These are phyloP conservation scores for Gryganskiella cystojenkinii DNA, from an alignment of 192 early-diverging fungal species.

Conservation along the genomic window DNA sequence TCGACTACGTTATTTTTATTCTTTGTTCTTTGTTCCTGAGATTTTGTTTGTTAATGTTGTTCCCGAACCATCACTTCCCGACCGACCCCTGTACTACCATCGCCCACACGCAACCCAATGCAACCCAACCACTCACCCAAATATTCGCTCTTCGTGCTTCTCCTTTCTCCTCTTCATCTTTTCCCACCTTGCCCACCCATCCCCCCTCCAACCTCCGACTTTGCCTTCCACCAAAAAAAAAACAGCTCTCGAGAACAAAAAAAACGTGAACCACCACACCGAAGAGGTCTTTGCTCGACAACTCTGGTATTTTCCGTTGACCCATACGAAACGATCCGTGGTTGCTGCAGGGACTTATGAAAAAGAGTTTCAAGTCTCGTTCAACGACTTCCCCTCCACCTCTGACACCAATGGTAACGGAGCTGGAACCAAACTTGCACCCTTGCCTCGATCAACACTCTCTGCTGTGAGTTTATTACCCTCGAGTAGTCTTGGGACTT, in stretches of 20 bases:
- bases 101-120: too few species aligned
- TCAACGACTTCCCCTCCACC: constrained; percentile 33
- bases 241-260: constrained; percentile 52
- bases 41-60: constrained; percentile 3
- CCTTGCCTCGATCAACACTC: not conserved
- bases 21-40: not conserved
- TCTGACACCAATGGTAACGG: not conserved
- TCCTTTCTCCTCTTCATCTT: too few species aligned
- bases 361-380: constrained; percentile 34
- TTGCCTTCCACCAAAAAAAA: too few species aligned
- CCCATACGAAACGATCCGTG: constrained; percentile 28
- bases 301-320: constrained; percentile 41
- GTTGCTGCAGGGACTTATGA: constrained; percentile 31
- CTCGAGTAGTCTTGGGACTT: constrained; percentile 28
- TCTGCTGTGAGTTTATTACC: constrained; percentile 14
- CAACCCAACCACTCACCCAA: too few species aligned
- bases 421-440: not conserved
- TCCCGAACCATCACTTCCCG: not conserved
- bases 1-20: not conserved
- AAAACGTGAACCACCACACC: constrained; percentile 31
- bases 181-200: too few species aligned
- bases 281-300: constrained; percentile 41
- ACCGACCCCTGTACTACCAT: too few species aligned
- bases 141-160: too few species aligned
- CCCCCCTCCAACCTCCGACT: too few species aligned